Conservation (phyloP, 129 eudicot species). For the Flaveria brownii region DNA sequence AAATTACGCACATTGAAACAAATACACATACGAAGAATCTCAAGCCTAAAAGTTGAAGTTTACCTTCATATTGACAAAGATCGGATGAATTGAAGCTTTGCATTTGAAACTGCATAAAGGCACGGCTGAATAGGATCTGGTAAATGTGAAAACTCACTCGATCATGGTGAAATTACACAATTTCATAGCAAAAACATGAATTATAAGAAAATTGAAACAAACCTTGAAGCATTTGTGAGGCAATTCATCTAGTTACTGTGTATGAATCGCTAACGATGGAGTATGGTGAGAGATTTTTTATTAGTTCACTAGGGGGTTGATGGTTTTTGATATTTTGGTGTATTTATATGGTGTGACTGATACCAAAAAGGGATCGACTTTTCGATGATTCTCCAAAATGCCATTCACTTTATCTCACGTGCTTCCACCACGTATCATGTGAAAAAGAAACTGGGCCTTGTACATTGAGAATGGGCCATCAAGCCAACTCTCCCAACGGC, state of each 20-base stretch:
- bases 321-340: conserved; percentile 18
- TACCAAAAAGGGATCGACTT: conserved; percentile 17
- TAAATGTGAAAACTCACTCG: conserved; percentile 16
- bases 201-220: neutral
- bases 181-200: neutral
- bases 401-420: conserved; percentile 29
- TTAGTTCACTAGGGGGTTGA: conserved; percentile 2
- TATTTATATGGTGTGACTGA: conserved; percentile 1
- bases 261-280: neutral
- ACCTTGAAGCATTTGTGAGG: conserved; percentile 72
- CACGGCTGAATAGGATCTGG: conserved; percentile 55
- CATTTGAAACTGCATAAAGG: conserved; percentile 52
- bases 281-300: conserved; percentile 9
- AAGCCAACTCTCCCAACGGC: neutral
- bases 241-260: conserved; percentile 55
- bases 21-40: conserved; percentile 19
- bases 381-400: conserved; percentile 34
- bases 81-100: conserved; percentile 37
- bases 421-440: conserved; percentile 13
- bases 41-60: neutral
- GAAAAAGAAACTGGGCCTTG: conserved; percentile 8
- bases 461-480: conserved; percentile 9
- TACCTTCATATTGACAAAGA: conserved; percentile 46
- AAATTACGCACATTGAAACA: conserved; percentile 9
- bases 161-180: conserved; percentile 6